Evolutionary conservation across 1,284 basidiomycete genomes (phyloP).

Genomic region (Boletellus deceptivus): DNA sequence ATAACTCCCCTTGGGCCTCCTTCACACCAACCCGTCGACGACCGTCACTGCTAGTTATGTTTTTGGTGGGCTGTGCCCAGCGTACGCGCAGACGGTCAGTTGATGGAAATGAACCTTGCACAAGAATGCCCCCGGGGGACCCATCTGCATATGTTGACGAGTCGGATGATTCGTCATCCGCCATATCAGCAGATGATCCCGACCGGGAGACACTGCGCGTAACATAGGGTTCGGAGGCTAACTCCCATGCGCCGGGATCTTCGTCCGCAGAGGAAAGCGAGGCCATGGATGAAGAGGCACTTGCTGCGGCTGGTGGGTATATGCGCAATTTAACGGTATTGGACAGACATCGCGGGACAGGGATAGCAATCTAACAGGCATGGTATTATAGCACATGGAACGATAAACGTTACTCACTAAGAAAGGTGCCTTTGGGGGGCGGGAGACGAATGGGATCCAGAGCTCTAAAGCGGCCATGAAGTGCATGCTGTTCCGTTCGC

Average conservation of each 20-base stretch:
- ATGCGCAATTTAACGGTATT: conserved; percentile 72
- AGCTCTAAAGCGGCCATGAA: conserved; percentile 78
- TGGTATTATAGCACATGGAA: conserved; percentile 4
- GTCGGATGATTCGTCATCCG: conserved; percentile 79
- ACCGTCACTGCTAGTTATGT: conserved; percentile 46
- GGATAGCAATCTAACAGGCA: conserved; percentile 60
- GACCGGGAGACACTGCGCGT: conserved; percentile 55
- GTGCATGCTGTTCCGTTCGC: conserved; percentile 55
- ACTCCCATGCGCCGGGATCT: conserved; percentile 65
- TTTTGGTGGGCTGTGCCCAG: conserved; percentile 68
- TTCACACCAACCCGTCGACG: conserved; percentile 65
- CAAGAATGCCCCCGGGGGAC: conserved; percentile 57
- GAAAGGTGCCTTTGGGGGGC: conserved; percentile 67
- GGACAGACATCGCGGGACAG: conserved; percentile 71
- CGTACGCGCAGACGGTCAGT: conserved; percentile 70
- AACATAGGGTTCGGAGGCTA: conserved; percentile 74
- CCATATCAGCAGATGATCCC: conserved; percentile 63
- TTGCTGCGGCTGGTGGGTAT: conserved; percentile 51
- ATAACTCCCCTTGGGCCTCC: conserved; percentile 64
- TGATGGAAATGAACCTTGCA: conserved; percentile 77
- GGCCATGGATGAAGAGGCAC: conserved; percentile 59
- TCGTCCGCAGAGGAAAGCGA: conserved; percentile 74
- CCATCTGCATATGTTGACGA: conserved; percentile 52
- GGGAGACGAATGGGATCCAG: conserved; percentile 65
- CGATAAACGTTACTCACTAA: conserved; percentile 45